phyloP scores from a whole-genome alignment of 345 rosid genomes.

The Camelina laxa region DNA sequence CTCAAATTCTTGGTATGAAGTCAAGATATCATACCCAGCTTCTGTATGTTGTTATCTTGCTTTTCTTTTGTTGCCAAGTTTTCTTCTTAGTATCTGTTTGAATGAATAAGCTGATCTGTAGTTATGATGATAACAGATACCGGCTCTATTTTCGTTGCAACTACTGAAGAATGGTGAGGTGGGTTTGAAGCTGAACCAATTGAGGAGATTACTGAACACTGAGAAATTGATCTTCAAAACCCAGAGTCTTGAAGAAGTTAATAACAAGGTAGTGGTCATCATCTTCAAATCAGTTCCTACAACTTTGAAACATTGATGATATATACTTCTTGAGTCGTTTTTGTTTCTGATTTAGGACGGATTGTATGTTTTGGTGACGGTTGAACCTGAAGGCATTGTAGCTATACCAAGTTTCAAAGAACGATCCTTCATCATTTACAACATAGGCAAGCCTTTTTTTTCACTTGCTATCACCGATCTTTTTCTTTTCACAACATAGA shows the following conservation, averaged over 20 bases:
- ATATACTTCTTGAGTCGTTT: not conserved
- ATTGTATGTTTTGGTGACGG: conserved; percentile 60
- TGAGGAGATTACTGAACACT: conserved; percentile 63
- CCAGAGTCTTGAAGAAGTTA: conserved; percentile 40
- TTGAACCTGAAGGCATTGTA: conserved; percentile 85
- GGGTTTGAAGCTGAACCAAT: conserved; percentile 39
- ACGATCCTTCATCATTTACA: conserved; percentile 61
- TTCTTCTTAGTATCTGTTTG: conserved; percentile 19
- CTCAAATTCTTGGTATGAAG: conserved; percentile 82
- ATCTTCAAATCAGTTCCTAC: not conserved
- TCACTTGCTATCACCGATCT: not conserved
- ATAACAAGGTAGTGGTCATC: conserved; percentile 50
- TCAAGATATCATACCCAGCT: conserved; percentile 99
- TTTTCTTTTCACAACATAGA: not conserved
- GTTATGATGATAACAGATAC: conserved; percentile 52
- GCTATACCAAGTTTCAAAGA: conserved; percentile 64
- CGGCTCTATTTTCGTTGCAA: conserved; percentile 70
- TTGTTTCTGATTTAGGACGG: conserved; percentile 53
- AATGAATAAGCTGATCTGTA: conserved; percentile 16
- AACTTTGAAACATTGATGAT: not conserved
- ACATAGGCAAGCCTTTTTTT: conserved; percentile 59
- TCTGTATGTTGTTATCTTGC: conserved; percentile 64
- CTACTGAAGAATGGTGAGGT: conserved; percentile 51
- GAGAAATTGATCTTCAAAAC: conserved; percentile 70
- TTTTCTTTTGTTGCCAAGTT: conserved; percentile 8